phyloP scores from a whole-genome alignment of 2,329 filamentous ascomycete genomes.

The Diaporthe ampelina region DNA sequence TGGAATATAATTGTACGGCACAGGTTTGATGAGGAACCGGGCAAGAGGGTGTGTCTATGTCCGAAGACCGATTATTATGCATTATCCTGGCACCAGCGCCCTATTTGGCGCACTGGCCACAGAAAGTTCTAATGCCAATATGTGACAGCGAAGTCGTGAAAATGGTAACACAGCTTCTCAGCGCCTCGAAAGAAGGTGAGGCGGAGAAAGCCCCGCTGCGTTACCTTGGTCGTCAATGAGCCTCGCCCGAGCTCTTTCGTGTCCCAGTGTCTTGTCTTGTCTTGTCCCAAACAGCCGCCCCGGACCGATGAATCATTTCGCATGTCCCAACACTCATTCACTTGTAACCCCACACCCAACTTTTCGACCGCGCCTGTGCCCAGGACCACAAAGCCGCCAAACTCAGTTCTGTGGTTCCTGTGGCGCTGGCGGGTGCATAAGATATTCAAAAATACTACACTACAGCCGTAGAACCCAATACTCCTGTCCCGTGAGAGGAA shows the following conservation, averaged over 20 bases:
- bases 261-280: constrained; percentile 31
- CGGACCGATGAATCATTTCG: constrained; percentile 35
- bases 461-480: constrained; percentile 26
- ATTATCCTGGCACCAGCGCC: constrained; percentile 39
- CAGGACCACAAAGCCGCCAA: constrained; percentile 6
- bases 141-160: constrained; percentile 39
- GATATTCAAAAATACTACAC: constrained; percentile 36
- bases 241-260: constrained; percentile 27
- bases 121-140: constrained; percentile 38
- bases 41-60: constrained; percentile 2
- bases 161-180: constrained; percentile 17
- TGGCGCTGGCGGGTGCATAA: background rate
- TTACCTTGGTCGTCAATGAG: constrained; percentile 36
- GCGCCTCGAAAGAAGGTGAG: constrained; percentile 16
- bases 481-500: background rate
- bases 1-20: background rate
- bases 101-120: constrained; percentile 27
- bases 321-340: constrained; percentile 33
- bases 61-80: constrained; percentile 35
- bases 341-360: background rate
- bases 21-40: background rate
- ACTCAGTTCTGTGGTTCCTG: background rate
- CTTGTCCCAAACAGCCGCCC: background rate
- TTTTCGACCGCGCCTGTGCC: constrained; percentile 24
- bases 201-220: constrained; percentile 12